Conservation (phyloP, 1,139 yeast species). For the Yamadazyma trypodendri region DNA sequence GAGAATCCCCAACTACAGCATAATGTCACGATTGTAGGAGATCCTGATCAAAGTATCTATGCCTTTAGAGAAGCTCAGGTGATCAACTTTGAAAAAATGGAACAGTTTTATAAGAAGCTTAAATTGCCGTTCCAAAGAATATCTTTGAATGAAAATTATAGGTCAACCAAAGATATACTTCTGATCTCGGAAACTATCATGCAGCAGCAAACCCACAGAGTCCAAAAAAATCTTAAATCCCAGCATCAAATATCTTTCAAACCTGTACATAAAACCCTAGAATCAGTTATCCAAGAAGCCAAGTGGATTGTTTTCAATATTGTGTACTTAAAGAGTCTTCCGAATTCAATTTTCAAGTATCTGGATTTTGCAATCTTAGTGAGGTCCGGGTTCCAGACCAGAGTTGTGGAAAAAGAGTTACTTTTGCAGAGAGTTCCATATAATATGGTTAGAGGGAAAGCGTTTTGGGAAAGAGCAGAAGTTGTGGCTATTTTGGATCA, state of each 20-base stretch:
- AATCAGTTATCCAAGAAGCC: slow-evolving; percentile 53
- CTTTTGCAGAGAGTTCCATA: slow-evolving; percentile 60
- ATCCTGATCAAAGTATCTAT: slow-evolving; percentile 94
- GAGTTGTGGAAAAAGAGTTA: slow-evolving; percentile 62
- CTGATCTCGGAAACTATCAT: slow-evolving; percentile 66
- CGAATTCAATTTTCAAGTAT: slow-evolving; percentile 31
- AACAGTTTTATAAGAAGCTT: slow-evolving; percentile 35
- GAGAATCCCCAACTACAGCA: slow-evolving; percentile 20
- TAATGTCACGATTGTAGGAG: slow-evolving; percentile 87
- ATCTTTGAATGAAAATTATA: slow-evolving; percentile 66
- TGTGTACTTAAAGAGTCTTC: slow-evolving; percentile 39
- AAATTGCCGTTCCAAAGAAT: slow-evolving; percentile 24
- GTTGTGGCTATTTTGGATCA: slow-evolving; percentile 62
- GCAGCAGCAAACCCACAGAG: slow-evolving; percentile 54
- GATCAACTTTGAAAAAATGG: slow-evolving; percentile 64
- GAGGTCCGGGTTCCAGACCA: slow-evolving; percentile 58
- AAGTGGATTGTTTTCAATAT: slow-evolving; percentile 58
- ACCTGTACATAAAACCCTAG: slow-evolving; percentile 47
- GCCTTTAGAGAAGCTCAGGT: slow-evolving; percentile 82
- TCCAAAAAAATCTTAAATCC: slow-evolving; percentile 44
- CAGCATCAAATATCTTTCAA: slow-evolving; percentile 40
- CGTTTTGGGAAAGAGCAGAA: slow-evolving; percentile 80
- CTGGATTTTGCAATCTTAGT: slow-evolving; percentile 72
- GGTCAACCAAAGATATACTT: slow-evolving; percentile 73
- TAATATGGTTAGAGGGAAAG: slow-evolving; percentile 63